Evolutionary conservation across 164 flowering plant genomes (phyloP).

Genomic region (Magnolia changhungtana): DNA sequence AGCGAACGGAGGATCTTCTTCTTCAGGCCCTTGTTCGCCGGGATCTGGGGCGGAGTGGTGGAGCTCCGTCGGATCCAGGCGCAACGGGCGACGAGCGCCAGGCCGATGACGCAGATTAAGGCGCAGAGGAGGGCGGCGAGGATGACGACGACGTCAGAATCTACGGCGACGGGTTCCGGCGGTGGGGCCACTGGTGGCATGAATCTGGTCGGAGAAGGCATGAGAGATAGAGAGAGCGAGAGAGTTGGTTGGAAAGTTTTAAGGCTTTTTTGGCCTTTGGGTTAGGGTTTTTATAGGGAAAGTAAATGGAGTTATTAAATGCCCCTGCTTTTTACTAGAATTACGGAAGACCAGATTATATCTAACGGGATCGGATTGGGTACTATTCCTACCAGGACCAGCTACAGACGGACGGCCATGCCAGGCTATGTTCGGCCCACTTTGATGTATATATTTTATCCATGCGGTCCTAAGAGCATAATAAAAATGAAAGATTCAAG

Average conservation of each 20-base stretch:
- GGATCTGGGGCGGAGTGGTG: conserved; percentile 6
- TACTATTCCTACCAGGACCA: conserved; percentile 41
- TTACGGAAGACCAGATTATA: background rate
- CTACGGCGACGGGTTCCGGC: conserved; percentile 20
- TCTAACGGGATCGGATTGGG: too few species aligned
- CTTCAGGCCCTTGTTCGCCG: conserved; percentile 74
- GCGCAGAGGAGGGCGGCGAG: conserved; percentile 88
- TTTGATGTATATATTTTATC: too few species aligned
- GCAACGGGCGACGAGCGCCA: conserved; percentile 87
- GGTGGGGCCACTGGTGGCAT: conserved; percentile 15
- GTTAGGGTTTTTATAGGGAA: background rate
- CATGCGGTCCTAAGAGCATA: too few species aligned
- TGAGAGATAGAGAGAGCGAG: background rate
- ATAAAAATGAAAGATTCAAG: too few species aligned
- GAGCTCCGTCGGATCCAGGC: conserved; percentile 63
- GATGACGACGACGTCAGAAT: conserved; percentile 85
- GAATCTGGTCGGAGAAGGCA: conserved; percentile 6
- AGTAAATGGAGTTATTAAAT: background rate
- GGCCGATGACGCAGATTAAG: conserved; percentile 79
- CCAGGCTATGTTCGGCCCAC: too few species aligned
- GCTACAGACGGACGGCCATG: too few species aligned
- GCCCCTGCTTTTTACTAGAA: background rate
- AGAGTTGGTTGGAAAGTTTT: background rate
- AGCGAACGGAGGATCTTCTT: conserved; percentile 72
- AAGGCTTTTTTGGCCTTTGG: background rate